phyloP scores from a whole-genome alignment of 441 rosid species.

The Mallotus japonicus region DNA sequence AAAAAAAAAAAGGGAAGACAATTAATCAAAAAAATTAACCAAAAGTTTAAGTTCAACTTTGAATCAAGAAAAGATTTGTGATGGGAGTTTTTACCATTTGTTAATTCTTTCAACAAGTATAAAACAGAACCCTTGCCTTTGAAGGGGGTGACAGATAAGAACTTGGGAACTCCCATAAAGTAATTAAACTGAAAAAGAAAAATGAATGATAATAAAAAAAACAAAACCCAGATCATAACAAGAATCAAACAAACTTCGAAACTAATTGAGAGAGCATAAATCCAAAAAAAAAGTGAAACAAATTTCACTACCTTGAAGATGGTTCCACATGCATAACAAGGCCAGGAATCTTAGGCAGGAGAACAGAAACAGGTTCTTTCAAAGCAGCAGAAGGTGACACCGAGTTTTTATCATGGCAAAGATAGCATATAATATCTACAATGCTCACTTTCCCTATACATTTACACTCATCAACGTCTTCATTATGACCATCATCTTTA shows the following conservation, averaged over 20 bases:
- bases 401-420: conserved; percentile 52
- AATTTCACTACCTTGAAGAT: conserved; percentile 52
- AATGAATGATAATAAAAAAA: neutral
- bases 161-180: conserved; percentile 17
- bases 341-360: conserved; percentile 46
- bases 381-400: conserved; percentile 50
- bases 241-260: neutral
- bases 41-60: neutral
- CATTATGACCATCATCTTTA: neutral
- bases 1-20: neutral
- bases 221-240: neutral
- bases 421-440: conserved; percentile 78
- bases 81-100: conserved; percentile 20
- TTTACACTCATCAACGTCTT: conserved; percentile 26
- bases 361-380: conserved; percentile 55
- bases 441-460: conserved; percentile 81
- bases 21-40: neutral
- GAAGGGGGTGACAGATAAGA: neutral
- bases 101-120: conserved; percentile 6
- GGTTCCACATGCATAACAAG: conserved; percentile 60
- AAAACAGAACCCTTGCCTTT: conserved; percentile 9
- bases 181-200: conserved; percentile 20
- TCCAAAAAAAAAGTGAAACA: conserved; percentile 13
- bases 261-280: neutral
- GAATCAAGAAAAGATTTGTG: neutral